phyloP scores from a whole-genome alignment of 73 alveolate genomes.

The Stentor coeruleus region DNA sequence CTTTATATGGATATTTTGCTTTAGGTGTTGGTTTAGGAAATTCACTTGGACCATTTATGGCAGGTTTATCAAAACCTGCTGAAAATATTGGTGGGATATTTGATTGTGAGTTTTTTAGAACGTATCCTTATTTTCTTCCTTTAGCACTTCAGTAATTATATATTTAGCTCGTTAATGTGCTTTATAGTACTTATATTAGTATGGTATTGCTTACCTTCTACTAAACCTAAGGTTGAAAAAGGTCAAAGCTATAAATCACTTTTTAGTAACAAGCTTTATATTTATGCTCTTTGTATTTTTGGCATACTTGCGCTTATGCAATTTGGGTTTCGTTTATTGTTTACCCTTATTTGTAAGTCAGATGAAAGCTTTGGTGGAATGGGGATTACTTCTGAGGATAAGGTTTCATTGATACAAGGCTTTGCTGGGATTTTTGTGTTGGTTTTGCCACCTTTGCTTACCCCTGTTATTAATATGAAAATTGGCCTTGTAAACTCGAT shows the following conservation, averaged over 20 bases:
- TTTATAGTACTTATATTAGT: not conserved
- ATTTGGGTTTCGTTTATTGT: not conserved
- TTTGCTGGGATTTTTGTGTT: constrained; percentile 6
- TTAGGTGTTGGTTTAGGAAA: not conserved
- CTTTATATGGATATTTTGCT: not conserved
- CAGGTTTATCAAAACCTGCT: not conserved
- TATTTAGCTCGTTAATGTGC: not conserved
- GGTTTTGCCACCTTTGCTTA: constrained; percentile 53
- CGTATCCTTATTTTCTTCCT: not conserved
- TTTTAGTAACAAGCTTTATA: not conserved
- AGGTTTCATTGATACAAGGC: not conserved
- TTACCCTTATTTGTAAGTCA: not conserved
- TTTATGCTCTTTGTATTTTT: not conserved
- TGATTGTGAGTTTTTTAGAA: not conserved
- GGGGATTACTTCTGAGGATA: not conserved
- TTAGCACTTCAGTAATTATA: not conserved
- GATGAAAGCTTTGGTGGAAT: not conserved
- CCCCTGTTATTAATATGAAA: constrained; percentile 34
- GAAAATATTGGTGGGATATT: not conserved
- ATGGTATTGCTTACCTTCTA: not conserved
- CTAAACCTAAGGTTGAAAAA: not conserved
- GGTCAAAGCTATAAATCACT: not conserved
- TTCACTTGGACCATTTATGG: not conserved
- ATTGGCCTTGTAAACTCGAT: not conserved
- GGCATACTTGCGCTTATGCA: not conserved